phyloP scores from a whole-genome alignment of 2,329 filamentous ascomycete genomes.

The Xylariales sp. region DNA sequence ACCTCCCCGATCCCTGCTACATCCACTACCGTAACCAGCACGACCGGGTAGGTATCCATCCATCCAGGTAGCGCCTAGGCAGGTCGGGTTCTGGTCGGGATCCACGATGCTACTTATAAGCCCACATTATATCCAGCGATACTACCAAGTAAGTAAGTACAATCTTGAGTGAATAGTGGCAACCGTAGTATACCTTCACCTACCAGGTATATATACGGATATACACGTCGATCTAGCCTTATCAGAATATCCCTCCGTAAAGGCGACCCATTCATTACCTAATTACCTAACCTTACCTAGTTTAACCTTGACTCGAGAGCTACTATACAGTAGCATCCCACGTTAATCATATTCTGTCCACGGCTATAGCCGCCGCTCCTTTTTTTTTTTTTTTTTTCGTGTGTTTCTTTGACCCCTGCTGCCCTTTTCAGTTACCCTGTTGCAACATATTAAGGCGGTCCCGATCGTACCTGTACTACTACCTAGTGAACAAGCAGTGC shows the following conservation, averaged over 20 bases:
- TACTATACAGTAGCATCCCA: no score
- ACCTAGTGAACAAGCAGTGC: not conserved
- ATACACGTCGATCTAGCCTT: no score
- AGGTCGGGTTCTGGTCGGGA: not conserved
- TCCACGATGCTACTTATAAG: not conserved
- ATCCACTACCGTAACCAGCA: not conserved
- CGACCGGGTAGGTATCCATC: no score
- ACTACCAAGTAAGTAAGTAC: no score
- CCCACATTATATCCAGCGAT: not conserved
- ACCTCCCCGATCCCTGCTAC: not conserved
- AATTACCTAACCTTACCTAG: not conserved
- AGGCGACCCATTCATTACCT: no score
- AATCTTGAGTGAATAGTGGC: not conserved
- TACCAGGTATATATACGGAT: not conserved
- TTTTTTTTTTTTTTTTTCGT: no score
- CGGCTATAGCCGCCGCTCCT: not conserved
- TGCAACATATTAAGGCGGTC: not conserved
- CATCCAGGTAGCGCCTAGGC: not conserved
- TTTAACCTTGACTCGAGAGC: not conserved
- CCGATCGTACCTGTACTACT: not conserved
- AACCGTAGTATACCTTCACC: conserved; percentile 1
- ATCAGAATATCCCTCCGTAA: no score
- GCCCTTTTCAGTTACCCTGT: not conserved
- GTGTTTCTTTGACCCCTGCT: no score
- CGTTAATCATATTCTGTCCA: not conserved